Base-by-base conservation (phyloP, 129 eudicot species). In the Escallonia herrerae region DNA sequence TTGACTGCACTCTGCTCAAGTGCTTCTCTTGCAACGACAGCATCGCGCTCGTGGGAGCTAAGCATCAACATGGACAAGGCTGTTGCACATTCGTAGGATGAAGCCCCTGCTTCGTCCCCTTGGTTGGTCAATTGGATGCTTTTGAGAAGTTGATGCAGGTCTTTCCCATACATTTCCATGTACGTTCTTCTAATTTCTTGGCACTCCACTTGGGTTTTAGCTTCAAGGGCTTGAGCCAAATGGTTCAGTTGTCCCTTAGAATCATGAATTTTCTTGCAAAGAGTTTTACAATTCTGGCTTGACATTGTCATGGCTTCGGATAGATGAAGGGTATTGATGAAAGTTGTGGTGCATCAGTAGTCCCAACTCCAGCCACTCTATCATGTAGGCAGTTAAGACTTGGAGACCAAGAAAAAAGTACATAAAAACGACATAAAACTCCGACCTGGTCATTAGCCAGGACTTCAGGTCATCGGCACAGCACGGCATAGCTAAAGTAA, bases 81-180 rank as follows among this genome's bases (percentile, higher is more conserved):
- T 47, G 33, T 22, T 22, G 55, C 63, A 65, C 80, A 62, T 8
- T 77, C 64, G 38, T 68, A 65, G 2, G 67, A 62, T 51, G 68
- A 70, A 63, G 37, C 33, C 5, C 61, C 54, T 4, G 44, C 7
- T n/a, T 68, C 66, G 7, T 49, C 43, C 2, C 13, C 6, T 5
- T 55, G 55, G 46, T 61, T 56, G 60, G 54, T 50, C 44, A 43
- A 60, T 68, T 22, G 33, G 33, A 40, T 60, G 54, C 51, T 80
- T 33, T 62, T 72, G 48, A 81, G 65, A 52, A 38, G 74, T 6
- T 66, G 77, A 49, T 63, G 39, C 41, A 85, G 56, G 47, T 88
- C 90, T 65, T 88, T 80, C n/a, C 87, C 84, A 68, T 85, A 82
- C 77, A 84, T 79, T 62, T 78, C 81, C 77, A 45, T 68, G 79